Conservation (phyloP, 2,329 filamentous ascomycete species). For the Fusarium longipes region DNA sequence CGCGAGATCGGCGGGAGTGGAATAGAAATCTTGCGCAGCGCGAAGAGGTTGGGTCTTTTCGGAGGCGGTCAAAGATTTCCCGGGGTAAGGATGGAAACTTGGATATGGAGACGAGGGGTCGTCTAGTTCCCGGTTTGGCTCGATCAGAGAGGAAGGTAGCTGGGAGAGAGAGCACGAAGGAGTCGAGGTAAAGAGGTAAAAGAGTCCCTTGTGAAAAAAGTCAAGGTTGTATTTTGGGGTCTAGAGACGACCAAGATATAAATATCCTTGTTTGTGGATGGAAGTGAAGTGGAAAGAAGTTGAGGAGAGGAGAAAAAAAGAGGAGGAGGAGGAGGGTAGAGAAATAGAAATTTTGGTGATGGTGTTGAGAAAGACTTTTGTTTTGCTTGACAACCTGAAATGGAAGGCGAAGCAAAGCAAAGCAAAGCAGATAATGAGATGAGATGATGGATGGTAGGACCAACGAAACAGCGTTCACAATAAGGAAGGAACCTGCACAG, state of each 20-base stretch:
- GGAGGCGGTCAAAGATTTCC: conserved; percentile 46
- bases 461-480: conserved; percentile 18
- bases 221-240: conserved; percentile 9
- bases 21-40: conserved; percentile 29
- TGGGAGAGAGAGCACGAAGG: background rate
- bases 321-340: conserved; percentile 4
- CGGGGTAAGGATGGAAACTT: conserved; percentile 39
- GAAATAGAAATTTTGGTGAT: conserved; percentile 33
- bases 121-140: conserved; percentile 13
- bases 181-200: background rate
- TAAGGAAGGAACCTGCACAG: conserved; percentile 8
- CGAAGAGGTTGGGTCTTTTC: conserved; percentile 37
- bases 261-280: conserved; percentile 6
- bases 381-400: conserved; percentile 17
- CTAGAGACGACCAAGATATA: conserved; percentile 2
- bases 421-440: background rate
- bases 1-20: conserved; percentile 39
- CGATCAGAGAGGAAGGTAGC: background rate
- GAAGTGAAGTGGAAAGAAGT: conserved; percentile 15
- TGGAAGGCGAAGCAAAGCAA: conserved; percentile 12
- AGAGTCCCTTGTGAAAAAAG: conserved; percentile 11
- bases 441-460: conserved; percentile 13
- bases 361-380: conserved; percentile 31
- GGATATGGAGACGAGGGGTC: conserved; percentile 37
- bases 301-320: background rate